These are phyloP conservation scores for Wallacemonas sp. DNA, from an alignment of 208 protist genomes.

Conservation along the genomic window DNA sequence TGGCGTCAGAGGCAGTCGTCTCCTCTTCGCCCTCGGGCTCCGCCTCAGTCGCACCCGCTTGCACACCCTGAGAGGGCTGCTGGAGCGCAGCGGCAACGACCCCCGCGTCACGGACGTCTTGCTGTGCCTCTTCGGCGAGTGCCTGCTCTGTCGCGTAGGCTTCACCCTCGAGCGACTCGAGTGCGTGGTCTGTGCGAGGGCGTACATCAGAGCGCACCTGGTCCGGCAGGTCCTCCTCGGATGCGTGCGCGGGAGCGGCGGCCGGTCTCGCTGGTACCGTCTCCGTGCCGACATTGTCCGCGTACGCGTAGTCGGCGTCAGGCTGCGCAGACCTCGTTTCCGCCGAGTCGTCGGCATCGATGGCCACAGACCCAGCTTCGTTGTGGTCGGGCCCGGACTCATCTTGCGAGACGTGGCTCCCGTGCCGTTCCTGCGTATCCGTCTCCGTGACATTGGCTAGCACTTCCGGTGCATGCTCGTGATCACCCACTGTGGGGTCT, in stretches of 20 bases:
- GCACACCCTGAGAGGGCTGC: conserved; percentile 25
- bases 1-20: neutral
- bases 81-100: conserved; percentile 6
- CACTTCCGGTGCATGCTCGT: neutral
- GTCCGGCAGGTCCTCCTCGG: conserved; percentile 27
- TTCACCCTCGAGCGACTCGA: neutral
- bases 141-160: neutral
- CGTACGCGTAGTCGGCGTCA: neutral
- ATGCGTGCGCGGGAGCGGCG: neutral
- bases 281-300: conserved; percentile 28
- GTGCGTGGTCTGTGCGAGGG: neutral
- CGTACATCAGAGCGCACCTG: conserved; percentile 42
- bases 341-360: too few species aligned
- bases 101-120: neutral
- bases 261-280: neutral
- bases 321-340: conserved; percentile 4
- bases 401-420: too few species aligned
- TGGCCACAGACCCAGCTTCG: too few species aligned
- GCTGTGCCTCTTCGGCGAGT: neutral
- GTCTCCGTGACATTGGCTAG: neutral
- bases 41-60: conserved; percentile 10
- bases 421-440: conserved; percentile 2
- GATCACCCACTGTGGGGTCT: too few species aligned
- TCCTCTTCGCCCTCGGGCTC: neutral
- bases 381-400: too few species aligned